These are phyloP conservation scores for Rhodotorula toruloides DNA, from an alignment of 768 basidiomycete genomes.

Conservation along the genomic window DNA sequence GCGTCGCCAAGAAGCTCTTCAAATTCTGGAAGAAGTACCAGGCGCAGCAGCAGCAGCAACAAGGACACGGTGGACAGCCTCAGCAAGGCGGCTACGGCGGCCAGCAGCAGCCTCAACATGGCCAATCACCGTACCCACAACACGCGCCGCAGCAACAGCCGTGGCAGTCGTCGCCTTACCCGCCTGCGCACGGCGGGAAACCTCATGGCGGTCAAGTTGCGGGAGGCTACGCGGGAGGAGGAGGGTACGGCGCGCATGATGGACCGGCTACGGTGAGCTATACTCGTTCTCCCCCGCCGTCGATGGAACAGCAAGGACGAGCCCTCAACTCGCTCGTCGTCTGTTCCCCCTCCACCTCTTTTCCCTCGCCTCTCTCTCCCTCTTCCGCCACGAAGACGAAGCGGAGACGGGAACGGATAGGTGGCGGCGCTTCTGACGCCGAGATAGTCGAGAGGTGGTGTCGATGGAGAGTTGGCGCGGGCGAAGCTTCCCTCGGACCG, in stretches of 20 bases:
- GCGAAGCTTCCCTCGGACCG: neutral
- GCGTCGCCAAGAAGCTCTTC: slow-evolving; percentile 11
- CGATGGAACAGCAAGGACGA: neutral
- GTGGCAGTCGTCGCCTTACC: neutral
- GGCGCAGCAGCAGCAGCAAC: slow-evolving; percentile 11
- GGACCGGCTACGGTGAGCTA: slow-evolving; percentile 34
- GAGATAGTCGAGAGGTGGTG: neutral
- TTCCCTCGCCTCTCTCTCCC: neutral
- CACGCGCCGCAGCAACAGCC: neutral
- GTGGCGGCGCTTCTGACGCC: too few species aligned
- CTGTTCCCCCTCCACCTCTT: too few species aligned
- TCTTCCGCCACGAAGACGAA: neutral
- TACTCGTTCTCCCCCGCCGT: neutral
- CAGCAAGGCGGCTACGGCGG: neutral
- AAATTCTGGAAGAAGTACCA: slow-evolving; percentile 13
- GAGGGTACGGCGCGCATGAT: slow-evolving; percentile 31
- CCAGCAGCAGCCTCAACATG: neutral
- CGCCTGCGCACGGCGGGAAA: slow-evolving; percentile 7
- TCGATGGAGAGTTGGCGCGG: neutral
- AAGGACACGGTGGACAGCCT: neutral
- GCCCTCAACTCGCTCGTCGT: slow-evolving; percentile 1
- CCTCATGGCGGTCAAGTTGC: neutral
- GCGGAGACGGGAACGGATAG: too few species aligned
- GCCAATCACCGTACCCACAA: slow-evolving; percentile 8
- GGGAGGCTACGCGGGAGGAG: neutral